phyloP scores from a whole-genome alignment of 441 rosid genomes.

The Aleurites moluccanus region DNA sequence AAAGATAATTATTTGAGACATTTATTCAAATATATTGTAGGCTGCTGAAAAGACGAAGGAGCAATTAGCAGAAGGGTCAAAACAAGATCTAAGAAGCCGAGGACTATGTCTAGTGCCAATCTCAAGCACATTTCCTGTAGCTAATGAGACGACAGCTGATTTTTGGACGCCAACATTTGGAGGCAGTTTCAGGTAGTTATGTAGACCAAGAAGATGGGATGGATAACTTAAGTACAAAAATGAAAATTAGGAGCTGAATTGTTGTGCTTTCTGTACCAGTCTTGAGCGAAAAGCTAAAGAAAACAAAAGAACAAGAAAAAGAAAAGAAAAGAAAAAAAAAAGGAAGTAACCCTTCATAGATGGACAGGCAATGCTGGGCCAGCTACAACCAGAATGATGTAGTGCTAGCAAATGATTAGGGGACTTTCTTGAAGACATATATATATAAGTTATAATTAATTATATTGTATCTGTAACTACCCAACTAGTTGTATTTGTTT shows the following conservation, averaged over 20 bases:
- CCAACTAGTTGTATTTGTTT: constrained; percentile 18
- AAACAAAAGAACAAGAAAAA: constrained; percentile 18
- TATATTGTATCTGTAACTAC: constrained; percentile 23
- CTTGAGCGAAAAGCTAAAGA: constrained; percentile 36
- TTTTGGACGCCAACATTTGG: constrained; percentile 96
- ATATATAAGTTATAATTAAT: not conserved
- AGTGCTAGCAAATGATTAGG: constrained; percentile 46
- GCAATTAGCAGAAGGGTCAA: constrained; percentile 33
- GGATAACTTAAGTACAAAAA: constrained; percentile 33
- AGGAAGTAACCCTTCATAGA: constrained; percentile 44
- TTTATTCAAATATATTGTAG: constrained; percentile 29
- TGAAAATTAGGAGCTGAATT: constrained; percentile 28
- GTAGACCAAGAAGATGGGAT: not conserved
- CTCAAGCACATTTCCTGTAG: constrained; percentile 89
- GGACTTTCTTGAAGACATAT: constrained; percentile 14
- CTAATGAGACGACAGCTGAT: constrained; percentile 83
- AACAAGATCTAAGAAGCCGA: constrained; percentile 75
- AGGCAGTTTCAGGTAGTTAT: constrained; percentile 73
- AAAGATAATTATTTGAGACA: not conserved
- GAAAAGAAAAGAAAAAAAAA: constrained; percentile 21
- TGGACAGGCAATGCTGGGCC: constrained; percentile 59
- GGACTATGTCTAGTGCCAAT: constrained; percentile 91
- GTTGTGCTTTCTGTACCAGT: constrained; percentile 41
- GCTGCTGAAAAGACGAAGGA: constrained; percentile 47
- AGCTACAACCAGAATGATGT: constrained; percentile 57